Percentiles rank a stretch among this genome's conserved stretches.
phyloP scores from a whole-genome alignment of 2,329 filamentous ascomycete genomes.

The Eurotiales sp. region DNA sequence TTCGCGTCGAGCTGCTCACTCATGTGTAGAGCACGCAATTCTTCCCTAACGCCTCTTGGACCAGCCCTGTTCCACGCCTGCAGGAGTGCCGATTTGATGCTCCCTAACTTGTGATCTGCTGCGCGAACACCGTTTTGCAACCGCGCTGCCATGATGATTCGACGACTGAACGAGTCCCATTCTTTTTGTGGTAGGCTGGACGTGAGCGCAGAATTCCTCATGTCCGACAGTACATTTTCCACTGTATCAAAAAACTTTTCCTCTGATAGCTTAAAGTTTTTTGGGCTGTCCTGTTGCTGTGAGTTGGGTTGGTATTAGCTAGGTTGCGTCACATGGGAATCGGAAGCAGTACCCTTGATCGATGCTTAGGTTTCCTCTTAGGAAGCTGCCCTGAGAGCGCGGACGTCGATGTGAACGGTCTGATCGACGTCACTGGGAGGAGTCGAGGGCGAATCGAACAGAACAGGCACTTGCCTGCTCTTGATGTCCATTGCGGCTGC shows the following conservation, averaged over 20 bases:
- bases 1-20: slow-evolving; percentile 57
- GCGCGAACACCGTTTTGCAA: slow-evolving; percentile 23
- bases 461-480: slow-evolving; percentile 38
- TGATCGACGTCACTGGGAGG: slow-evolving; percentile 21
- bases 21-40: slow-evolving; percentile 66
- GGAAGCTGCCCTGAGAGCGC: slow-evolving; percentile 21
- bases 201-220: slow-evolving; percentile 19
- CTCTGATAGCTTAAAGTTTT: too few species aligned
- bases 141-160: slow-evolving; percentile 28
- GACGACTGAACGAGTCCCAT: slow-evolving; percentile 32
- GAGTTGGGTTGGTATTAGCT: neutral
- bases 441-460: slow-evolving; percentile 34
- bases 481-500: slow-evolving; percentile 17
- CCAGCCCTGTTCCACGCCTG: slow-evolving; percentile 38
- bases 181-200: slow-evolving; percentile 18
- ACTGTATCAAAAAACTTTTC: slow-evolving; percentile 30
- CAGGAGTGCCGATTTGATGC: slow-evolving; percentile 20
- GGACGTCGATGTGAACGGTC: slow-evolving; percentile 31
- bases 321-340: neutral
- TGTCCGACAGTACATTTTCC: slow-evolving; percentile 23
- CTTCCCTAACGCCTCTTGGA: slow-evolving; percentile 48
- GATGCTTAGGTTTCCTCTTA: neutral
- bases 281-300: too few species aligned
- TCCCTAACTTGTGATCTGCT: too few species aligned
- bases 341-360: neutral